These are phyloP conservation scores for Trichoderma afroharzianum DNA, from an alignment of 2,329 filamentous ascomycete genomes.

Conservation along the genomic window DNA sequence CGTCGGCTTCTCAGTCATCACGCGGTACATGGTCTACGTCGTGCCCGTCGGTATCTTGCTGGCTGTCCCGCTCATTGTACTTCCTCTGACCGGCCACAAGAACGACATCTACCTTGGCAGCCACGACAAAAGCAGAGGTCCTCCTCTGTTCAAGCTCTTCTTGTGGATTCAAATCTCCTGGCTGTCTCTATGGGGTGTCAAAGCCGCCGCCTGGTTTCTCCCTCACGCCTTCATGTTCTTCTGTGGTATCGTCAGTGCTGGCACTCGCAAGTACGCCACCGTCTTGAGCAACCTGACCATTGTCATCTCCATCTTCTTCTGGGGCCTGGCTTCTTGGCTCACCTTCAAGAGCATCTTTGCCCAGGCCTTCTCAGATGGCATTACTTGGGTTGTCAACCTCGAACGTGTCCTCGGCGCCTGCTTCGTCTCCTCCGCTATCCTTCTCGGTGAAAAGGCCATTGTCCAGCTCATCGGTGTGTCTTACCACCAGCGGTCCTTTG, in stretches of 20 bases:
- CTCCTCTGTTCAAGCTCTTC: slow-evolving; percentile 59
- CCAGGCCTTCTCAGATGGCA: slow-evolving; percentile 28
- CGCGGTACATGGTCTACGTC: slow-evolving; percentile 66
- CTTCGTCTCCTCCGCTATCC: slow-evolving; percentile 65
- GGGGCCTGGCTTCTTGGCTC: slow-evolving; percentile 60
- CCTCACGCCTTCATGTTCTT: slow-evolving; percentile 65
- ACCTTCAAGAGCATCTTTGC: slow-evolving; percentile 57
- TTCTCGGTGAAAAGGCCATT: slow-evolving; percentile 72
- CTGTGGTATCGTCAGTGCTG: slow-evolving; percentile 64
- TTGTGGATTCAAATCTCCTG: slow-evolving; percentile 68
- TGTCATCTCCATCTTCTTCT: slow-evolving; percentile 65
- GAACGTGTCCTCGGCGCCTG: slow-evolving; percentile 63
- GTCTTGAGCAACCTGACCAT: slow-evolving; percentile 63
- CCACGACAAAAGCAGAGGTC: slow-evolving; percentile 41
- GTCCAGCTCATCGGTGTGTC: slow-evolving; percentile 82
- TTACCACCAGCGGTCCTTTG: slow-evolving; percentile 81
- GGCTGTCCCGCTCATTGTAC: slow-evolving; percentile 58
- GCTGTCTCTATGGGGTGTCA: slow-evolving; percentile 64
- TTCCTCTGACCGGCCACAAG: slow-evolving; percentile 42
- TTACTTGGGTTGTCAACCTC: slow-evolving; percentile 56
- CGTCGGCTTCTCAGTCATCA: slow-evolving; percentile 59
- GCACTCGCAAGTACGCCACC: slow-evolving; percentile 66
- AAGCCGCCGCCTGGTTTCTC: slow-evolving; percentile 58
- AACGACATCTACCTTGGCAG: slow-evolving; percentile 37
- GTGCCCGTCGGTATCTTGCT: slow-evolving; percentile 60